Evolutionary conservation across 2,329 filamentous ascomycete genomes (phyloP).

Genomic region (Diplodia seriata): DNA sequence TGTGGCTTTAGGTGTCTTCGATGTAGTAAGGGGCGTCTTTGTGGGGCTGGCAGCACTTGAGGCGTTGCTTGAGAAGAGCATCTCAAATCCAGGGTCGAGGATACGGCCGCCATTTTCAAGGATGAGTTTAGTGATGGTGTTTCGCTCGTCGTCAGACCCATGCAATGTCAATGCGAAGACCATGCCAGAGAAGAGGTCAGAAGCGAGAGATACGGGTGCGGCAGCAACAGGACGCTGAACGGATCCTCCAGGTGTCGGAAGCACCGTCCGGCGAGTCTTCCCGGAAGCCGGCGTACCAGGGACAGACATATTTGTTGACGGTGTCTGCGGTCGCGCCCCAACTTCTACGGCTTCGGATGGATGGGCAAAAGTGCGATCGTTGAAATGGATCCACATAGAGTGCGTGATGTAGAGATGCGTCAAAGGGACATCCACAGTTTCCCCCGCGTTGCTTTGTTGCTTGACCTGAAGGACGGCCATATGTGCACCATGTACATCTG

Average conservation of each 20-base stretch:
- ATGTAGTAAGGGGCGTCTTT: conserved; percentile 18
- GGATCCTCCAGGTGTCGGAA: conserved; percentile 33
- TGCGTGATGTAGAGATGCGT: conserved; percentile 53
- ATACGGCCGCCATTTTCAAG: conserved; percentile 74
- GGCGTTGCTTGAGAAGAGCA: conserved; percentile 69
- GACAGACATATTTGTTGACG: conserved; percentile 27
- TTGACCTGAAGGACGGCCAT: conserved; percentile 52
- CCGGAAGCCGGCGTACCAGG: conserved; percentile 55
- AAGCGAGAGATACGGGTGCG: conserved; percentile 39
- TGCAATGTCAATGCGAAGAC: conserved; percentile 83
- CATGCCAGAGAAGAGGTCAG: conserved; percentile 77
- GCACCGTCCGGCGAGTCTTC: conserved; percentile 49
- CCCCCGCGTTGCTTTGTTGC: conserved; percentile 39
- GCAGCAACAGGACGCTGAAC: conserved; percentile 42
- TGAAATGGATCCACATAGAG: conserved; percentile 52
- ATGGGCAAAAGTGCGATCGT: conserved; percentile 47
- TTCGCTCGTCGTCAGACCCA: conserved; percentile 60
- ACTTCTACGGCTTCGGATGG: conserved; percentile 26
- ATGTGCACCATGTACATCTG: conserved; percentile 52
- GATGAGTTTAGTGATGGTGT: conserved; percentile 68
- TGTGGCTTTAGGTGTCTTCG: neutral
- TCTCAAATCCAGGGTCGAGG: conserved; percentile 77
- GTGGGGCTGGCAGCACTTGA: conserved; percentile 34
- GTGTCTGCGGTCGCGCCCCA: conserved; percentile 27
- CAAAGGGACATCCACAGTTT: conserved; percentile 49